Evolutionary conservation across 176 grass and related monocot genomes (phyloP).

Genomic region (Dendrocalamus sinicus): DNA sequence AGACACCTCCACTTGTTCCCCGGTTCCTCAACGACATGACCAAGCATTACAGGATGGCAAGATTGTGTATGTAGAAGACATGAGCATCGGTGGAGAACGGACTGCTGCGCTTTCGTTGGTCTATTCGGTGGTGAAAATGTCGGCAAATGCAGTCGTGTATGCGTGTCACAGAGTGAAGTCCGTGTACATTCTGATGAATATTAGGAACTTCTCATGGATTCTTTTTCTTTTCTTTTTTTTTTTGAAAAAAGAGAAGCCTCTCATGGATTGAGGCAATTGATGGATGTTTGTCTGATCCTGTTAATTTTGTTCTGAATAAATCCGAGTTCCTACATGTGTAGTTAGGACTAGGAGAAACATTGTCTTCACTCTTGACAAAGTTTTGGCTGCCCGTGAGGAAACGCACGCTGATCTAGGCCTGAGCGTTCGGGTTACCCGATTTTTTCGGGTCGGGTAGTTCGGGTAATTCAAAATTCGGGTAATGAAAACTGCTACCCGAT

Average conservation of each 20-base stretch:
- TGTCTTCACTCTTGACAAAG: neutral
- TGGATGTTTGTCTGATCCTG: no score
- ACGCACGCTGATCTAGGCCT: no score
- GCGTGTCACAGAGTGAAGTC: slow-evolving; percentile 53
- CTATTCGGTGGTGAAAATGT: slow-evolving; percentile 85
- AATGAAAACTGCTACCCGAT: no score
- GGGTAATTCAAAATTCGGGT: no score
- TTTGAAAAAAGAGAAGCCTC: no score
- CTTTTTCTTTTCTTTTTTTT: no score
- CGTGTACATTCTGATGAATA: neutral
- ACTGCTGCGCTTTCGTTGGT: slow-evolving; percentile 68
- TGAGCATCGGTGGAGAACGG: slow-evolving; percentile 70
- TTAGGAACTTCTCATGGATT: no score
- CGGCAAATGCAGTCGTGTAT: slow-evolving; percentile 76
- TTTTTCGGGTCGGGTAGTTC: no score
- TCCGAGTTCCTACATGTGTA: neutral
- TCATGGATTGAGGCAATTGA: no score
- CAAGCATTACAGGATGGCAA: slow-evolving; percentile 64
- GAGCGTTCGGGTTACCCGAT: no score
- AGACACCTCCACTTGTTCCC: slow-evolving; percentile 64
- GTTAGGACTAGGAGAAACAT: neutral
- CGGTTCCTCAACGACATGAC: slow-evolving; percentile 58
- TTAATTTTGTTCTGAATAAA: neutral
- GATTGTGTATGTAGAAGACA: slow-evolving; percentile 74
- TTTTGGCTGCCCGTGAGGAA: neutral